Base-by-base conservation (phyloP, 2,329 filamentous ascomycete genomes). In the Tolypocladium sp. region DNA sequence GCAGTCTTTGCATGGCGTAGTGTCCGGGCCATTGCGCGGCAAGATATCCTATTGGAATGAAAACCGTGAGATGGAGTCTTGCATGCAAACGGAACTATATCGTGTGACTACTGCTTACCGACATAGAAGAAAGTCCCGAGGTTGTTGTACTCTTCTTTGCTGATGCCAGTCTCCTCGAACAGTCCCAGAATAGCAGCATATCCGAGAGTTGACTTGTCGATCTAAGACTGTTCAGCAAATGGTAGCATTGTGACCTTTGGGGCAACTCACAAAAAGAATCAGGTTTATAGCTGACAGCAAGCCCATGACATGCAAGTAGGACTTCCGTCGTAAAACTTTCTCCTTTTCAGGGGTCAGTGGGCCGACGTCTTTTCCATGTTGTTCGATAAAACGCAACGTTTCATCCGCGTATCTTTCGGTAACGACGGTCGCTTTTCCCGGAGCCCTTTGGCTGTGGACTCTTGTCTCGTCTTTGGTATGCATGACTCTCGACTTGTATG, bases 111-210 rank as follows among this genome's bases (percentile, higher is more conserved):
- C 67, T 0, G 68, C 66, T 22, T 63, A 74, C 74, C 74, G 46
- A 74, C 72, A 42, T 76, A 77, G 60, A 76, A 77, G 37, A 77
- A 69, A 2, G 73, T 76, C 60, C 71, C 73, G 2, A 76, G 61
- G 51, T 76, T 76, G 55, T 76, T 76, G 57, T 75, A 77, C 57
- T 76, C 63, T 0, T 69, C 65, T 20, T 73, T 67, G 4, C 58
- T 63, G 30, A 77, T 73, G 3, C 71, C 69, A 0, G 73, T 76
- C 55, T 76, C 74, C 41, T 76, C 71, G 22, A 77, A 76, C 0
- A 77, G 59, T 0, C 74, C 75, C 6, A 77, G 66, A 27, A 77
- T 71, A 1, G 75, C 71, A 7, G 74, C 68, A 52, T 76, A 76
- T 1, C 71, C 70, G 0, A 77, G 62, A 0, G 74, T 76, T 0